A percentile compares a stretch with the other conserved stretches of the same genome.
These are phyloP conservation scores for Amaranthus cruentus DNA, from an alignment of 148 eudicot species.

Conservation along the genomic window DNA sequence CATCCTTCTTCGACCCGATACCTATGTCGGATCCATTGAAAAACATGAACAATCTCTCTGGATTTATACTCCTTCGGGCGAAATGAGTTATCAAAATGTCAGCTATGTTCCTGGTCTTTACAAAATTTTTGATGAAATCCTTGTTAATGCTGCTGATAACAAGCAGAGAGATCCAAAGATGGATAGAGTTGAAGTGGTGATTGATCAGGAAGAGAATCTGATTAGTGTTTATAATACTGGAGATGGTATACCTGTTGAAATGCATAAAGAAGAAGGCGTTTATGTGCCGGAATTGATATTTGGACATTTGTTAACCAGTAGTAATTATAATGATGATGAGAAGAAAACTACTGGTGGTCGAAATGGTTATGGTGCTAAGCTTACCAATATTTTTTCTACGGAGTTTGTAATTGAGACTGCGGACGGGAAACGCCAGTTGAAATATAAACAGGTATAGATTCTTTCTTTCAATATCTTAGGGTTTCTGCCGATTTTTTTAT, in stretches of 20 bases:
- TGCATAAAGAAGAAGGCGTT: constrained; percentile 84
- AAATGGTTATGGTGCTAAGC: constrained; percentile 95
- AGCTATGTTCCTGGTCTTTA: constrained; percentile 81
- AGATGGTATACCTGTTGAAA: constrained; percentile 86
- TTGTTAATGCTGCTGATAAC: constrained; percentile 92
- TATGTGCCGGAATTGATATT: constrained; percentile 94
- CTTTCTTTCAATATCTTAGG: background rate
- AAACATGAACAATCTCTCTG: constrained; percentile 67
- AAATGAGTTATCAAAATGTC: constrained; percentile 39
- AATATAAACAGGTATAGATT: constrained; percentile 68
- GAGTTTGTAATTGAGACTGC: constrained; percentile 91
- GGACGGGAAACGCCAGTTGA: constrained; percentile 73
- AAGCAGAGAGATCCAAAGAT: constrained; percentile 81
- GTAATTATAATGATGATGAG: constrained; percentile 72
- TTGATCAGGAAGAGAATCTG: constrained; percentile 43
- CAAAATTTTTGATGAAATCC: constrained; percentile 94
- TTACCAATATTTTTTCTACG: constrained; percentile 81
- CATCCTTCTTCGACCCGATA: constrained; percentile 97
- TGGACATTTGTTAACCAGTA: constrained; percentile 87
- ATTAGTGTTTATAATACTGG: constrained; percentile 76
- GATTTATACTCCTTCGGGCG: constrained; percentile 43
- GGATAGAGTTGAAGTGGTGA: constrained; percentile 60
- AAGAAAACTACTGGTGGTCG: constrained; percentile 99
- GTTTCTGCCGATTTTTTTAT: background rate
- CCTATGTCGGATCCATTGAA: constrained; percentile 85